A percentile compares a stretch with the other conserved stretches of the same genome.
phyloP scores from a whole-genome alignment of 352 stramenopile species.

The Phytopythium boreale region DNA sequence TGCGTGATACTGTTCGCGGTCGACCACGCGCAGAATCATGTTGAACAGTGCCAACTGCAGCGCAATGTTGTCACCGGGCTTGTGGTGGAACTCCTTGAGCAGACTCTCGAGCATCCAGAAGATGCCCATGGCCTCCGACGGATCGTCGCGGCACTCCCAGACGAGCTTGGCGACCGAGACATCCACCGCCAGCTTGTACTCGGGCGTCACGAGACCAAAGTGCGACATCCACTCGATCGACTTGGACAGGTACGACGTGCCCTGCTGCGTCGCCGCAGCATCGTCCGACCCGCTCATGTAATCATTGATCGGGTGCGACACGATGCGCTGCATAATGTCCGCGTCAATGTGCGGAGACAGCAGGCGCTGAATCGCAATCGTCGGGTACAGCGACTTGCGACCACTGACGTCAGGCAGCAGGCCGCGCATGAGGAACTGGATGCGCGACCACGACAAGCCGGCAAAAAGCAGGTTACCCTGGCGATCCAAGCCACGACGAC shows the following conservation, averaged over 20 bases:
- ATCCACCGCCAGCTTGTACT: conserved; percentile 73
- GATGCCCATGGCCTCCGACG: conserved; percentile 70
- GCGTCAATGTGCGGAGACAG: conserved; percentile 90
- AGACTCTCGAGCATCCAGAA: conserved; percentile 77
- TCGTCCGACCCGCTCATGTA: conserved; percentile 53
- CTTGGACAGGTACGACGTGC: conserved; percentile 81
- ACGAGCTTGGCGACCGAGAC: conserved; percentile 75
- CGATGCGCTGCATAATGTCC: conserved; percentile 89
- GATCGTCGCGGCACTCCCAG: conserved; percentile 84
- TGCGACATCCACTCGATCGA: conserved; percentile 91
- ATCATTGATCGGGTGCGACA: conserved; percentile 73
- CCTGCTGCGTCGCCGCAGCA: conserved; percentile 24
- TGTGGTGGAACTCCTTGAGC: conserved; percentile 85
- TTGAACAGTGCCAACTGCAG: conserved; percentile 83
- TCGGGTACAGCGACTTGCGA: conserved; percentile 91
- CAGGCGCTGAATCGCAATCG: conserved; percentile 90
- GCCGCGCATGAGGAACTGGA: conserved; percentile 97
- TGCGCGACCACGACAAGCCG: conserved; percentile 92
- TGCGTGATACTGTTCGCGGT: conserved; percentile 68
- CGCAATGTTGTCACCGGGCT: conserved; percentile 78
- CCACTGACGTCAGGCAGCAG: conserved; percentile 93
- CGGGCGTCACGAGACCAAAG: conserved; percentile 72
- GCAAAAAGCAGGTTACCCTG: conserved; percentile 97
- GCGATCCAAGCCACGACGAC: conserved; percentile 96
- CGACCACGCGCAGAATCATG: conserved; percentile 83